Evolutionary conservation across 2,329 filamentous ascomycete genomes (phyloP), one percentile per base, ranked within the genome.

Genomic region (Clonostachys chloroleuca): DNA sequence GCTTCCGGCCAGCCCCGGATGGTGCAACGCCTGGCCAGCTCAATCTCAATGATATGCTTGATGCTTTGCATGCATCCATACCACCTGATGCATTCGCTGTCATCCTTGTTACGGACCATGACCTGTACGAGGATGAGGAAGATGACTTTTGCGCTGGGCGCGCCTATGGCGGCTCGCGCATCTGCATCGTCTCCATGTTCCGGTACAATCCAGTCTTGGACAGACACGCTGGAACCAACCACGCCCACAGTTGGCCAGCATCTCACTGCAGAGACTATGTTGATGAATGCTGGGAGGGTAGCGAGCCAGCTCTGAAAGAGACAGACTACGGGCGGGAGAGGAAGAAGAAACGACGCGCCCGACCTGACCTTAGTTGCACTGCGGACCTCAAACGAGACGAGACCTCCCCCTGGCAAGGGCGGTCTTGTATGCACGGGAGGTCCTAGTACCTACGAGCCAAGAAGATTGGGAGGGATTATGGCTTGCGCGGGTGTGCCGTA

Each of bases 71-170:
- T 3, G 63, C 62, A 3, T 68, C 78, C 14, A 61, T 86, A 0
- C 82, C 81, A 0, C 44, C 54, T 0, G 77, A 86, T 54, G 83
- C 82, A 0, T 82, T 83, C 49, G 71, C 82, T 0, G 57, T 86
- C 2, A 55, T 83, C 0, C 58, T 87, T 35, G 56, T 86, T 0
- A 64, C 78, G 0, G 65, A 81, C 34, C 76, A 84, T n/a, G 84
- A 87, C 56, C 62, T 86, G 13, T 86, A 82, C 55, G 82, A 87
- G 54, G 74, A 75, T 44, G 79, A 84, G 0, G 78, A 85, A 0
- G 84, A 87, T 49, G 75, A 81, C 17, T 89, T 87, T 55, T 81
- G 77, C 46, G 86, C 83, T 51, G 84, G 84, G 0, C 65, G 83
- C 30, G 83, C 84, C 1, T 89, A 83, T 57, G 84, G 84, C 0